Conservation (phyloP, 2,329 filamentous ascomycete species). For the Fusarium secorum region DNA sequence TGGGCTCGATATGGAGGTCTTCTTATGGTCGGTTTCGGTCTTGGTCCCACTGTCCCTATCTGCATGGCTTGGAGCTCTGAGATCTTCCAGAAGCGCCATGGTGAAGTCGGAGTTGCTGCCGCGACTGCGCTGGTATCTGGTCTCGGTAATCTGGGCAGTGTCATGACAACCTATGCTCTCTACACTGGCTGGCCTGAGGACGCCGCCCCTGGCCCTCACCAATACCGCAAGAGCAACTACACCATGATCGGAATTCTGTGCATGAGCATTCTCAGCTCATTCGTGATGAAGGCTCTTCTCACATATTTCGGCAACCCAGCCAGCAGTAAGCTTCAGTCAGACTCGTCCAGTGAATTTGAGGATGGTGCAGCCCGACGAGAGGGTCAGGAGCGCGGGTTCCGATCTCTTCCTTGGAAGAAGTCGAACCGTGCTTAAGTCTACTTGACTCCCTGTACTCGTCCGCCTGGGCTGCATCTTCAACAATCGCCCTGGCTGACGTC, state of each 20-base stretch:
- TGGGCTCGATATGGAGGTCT: constrained; percentile 90
- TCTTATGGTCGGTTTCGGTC: constrained; percentile 88
- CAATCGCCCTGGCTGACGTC: constrained; percentile 28
- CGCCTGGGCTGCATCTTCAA: constrained; percentile 43
- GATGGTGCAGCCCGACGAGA: constrained; percentile 70
- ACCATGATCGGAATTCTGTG: constrained; percentile 87
- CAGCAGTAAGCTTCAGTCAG: constrained; percentile 54
- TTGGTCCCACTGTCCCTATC: constrained; percentile 89
- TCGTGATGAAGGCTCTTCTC: constrained; percentile 73
- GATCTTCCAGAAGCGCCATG: constrained; percentile 88
- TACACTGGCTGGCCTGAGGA: constrained; percentile 89
- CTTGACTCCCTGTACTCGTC: background rate
- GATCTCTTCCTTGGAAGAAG: constrained; percentile 50
- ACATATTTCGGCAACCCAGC: constrained; percentile 64
- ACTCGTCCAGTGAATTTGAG: constrained; percentile 57
- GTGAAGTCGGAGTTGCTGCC: constrained; percentile 88
- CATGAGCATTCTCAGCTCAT: constrained; percentile 76
- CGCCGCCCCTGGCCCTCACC: constrained; percentile 69
- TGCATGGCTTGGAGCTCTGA: constrained; percentile 95
- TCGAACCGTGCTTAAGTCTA: constrained; percentile 38
- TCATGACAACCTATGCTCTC: constrained; percentile 87
- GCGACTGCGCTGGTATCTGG: constrained; percentile 87
- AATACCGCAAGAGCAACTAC: constrained; percentile 84
- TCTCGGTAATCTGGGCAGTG: constrained; percentile 84
- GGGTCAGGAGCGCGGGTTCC: constrained; percentile 64